Evolutionary conservation across 2,329 filamentous ascomycete species (phyloP), one percentile per base, ranked within the genome.

Genomic region (Pochonia chlamydosporia): DNA sequence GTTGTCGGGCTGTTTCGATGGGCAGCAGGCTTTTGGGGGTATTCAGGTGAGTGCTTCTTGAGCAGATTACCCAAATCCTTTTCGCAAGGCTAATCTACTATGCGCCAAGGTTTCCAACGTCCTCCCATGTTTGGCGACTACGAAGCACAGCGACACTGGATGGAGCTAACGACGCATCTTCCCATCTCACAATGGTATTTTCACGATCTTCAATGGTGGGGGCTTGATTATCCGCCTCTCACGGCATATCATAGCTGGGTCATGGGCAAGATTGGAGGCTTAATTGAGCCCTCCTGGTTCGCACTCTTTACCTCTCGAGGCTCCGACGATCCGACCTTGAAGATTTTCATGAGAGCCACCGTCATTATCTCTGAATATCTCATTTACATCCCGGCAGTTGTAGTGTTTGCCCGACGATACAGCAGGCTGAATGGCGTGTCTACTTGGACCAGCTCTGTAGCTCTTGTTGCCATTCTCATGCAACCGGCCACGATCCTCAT

Each of bases 191-290:
- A 93, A 65, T 99, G 95, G 93, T 99, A 99, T 67, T 96, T 95
- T 62, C 89, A 99, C 65, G 91, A 99, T 63, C 74, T 97, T 39
- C 78, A 92, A 60, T 99, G 92, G 85, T 99, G 93, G 93, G 95
- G 95, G 1, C 77, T 99, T 55, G 93, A 99, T 69, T 99, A 99
- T 65, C 93, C 93, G 48, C 93, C 93, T 44, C 78, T 99, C 69
- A 99, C 93, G 45, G 95, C 93, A 44, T 99, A 99, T 69, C 93
- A 99, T 68, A 96, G 91, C 72, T 97, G 91, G 92, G 62, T 93
- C n/a, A 72, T 95, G 51, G 93, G 93, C 53, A 87, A 85, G 67
- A 79, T 96, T 73, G 93, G 93, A 43, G 76, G 81, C 44, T 65
- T 84, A 31, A 85, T 97, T 64, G 76, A 95, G 54, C 83, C 87